Conservation (phyloP, 169 alveolate species). For the Cryptosporidium baileyi region DNA sequence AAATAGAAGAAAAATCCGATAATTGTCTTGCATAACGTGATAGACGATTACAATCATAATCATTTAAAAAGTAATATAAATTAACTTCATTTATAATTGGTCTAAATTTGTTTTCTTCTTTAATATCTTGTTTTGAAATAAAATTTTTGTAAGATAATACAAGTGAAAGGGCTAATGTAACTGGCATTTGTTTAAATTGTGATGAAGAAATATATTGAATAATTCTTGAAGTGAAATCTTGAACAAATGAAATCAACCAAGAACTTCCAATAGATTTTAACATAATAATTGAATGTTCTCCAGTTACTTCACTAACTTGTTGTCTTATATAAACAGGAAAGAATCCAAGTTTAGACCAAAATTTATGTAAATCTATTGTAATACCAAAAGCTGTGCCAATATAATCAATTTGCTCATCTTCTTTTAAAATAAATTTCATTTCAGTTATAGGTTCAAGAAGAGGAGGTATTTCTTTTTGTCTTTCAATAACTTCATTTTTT, state of each 20-base stretch:
- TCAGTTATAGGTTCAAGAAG: slow-evolving; percentile 35
- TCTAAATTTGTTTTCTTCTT: neutral
- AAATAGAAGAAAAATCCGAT: slow-evolving; percentile 51
- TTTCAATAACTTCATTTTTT: slow-evolving; percentile 12
- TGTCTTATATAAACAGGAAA: slow-evolving; percentile 92
- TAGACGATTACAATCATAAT: slow-evolving; percentile 66
- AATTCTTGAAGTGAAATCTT: slow-evolving; percentile 44
- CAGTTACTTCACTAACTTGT: slow-evolving; percentile 95
- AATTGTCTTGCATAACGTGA: slow-evolving; percentile 62
- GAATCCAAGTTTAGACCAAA: slow-evolving; percentile 93
- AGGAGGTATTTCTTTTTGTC: slow-evolving; percentile 33
- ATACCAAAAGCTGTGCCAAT: slow-evolving; percentile 97
- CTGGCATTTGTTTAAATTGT: slow-evolving; percentile 35
- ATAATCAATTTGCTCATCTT: slow-evolving; percentile 86
- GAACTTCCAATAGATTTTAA: slow-evolving; percentile 75
- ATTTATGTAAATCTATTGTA: slow-evolving; percentile 89
- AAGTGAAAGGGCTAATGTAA: slow-evolving; percentile 39
- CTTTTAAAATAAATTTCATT: slow-evolving; percentile 18
- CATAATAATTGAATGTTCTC: slow-evolving; percentile 95
- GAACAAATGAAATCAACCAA: slow-evolving; percentile 43
- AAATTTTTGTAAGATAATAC: slow-evolving; percentile 6
- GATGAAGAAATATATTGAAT: slow-evolving; percentile 57
- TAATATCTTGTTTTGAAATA: neutral
- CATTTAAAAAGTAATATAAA: slow-evolving; percentile 12
- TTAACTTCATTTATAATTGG: slow-evolving; percentile 16